Evolutionary conservation across 176 grass and related monocot genomes (phyloP).

Genomic region (Poa pratensis): DNA sequence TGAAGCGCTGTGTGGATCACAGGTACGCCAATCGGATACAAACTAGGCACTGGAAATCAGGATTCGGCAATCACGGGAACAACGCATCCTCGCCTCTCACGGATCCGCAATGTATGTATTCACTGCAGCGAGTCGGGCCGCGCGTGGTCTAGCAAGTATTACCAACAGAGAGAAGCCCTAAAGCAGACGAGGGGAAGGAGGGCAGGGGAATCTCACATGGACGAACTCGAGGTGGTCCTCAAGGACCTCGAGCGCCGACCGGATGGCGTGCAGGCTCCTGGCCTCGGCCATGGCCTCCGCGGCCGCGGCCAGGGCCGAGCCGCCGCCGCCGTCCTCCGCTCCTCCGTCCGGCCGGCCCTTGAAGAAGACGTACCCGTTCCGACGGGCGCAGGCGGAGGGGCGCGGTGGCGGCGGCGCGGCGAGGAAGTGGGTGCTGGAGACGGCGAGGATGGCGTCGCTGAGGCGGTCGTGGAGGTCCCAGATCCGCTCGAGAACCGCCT

Average conservation of each 20-base stretch:
- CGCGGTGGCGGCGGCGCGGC: neutral
- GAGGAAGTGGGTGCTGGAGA: conserved; percentile 56
- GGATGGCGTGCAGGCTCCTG: conserved; percentile 84
- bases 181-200: neutral
- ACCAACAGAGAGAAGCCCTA: conserved; percentile 35
- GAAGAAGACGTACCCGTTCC: conserved; percentile 63
- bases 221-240: conserved; percentile 91
- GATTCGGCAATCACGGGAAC: conserved; percentile 32
- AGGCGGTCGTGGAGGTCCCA: conserved; percentile 74
- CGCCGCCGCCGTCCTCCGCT: neutral
- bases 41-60: neutral
- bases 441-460: conserved; percentile 65
- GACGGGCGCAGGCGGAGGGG: neutral
- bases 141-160: neutral
- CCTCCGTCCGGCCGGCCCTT: conserved; percentile 35
- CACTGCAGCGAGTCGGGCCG: neutral
- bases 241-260: conserved; percentile 83
- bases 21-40: neutral
- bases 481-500: conserved; percentile 61
- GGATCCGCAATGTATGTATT: neutral
- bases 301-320: conserved; percentile 25
- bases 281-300: conserved; percentile 66
- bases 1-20: neutral
- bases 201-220: conserved; percentile 53
- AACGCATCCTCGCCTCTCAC: neutral